Conservation (phyloP, 345 rosid genomes). For the Carallia brachiata region DNA sequence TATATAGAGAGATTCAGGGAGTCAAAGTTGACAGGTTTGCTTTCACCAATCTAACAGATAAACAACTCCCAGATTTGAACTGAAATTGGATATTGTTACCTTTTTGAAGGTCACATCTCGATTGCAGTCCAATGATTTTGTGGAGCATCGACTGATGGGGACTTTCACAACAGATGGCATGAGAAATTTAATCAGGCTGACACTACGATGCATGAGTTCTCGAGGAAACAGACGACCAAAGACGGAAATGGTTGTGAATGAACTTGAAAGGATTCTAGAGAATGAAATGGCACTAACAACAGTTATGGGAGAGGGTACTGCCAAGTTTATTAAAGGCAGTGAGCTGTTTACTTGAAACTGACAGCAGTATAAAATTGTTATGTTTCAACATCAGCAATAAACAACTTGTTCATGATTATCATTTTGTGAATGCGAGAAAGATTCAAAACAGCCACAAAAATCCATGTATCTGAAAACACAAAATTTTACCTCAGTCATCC, state of each 20-base stretch:
- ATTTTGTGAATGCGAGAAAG: too few relatives aligned
- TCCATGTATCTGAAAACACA: too few relatives aligned
- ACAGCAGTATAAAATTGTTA: not conserved
- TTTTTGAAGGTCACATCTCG: conserved; percentile 41
- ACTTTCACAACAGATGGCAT: conserved; percentile 53
- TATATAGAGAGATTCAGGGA: too few relatives aligned
- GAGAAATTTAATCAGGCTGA: conserved; percentile 40
- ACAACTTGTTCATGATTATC: too few relatives aligned
- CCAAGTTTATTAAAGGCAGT: conserved; percentile 57
- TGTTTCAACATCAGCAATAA: not conserved
- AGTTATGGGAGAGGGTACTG: conserved; percentile 53
- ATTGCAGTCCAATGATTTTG: conserved; percentile 38
- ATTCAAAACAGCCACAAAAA: too few relatives aligned
- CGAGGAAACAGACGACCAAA: conserved; percentile 40
- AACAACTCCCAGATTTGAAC: not conserved
- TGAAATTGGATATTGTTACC: conserved; percentile 1
- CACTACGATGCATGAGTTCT: conserved; percentile 42
- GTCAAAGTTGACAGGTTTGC: not conserved
- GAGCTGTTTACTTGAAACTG: conserved; percentile 44
- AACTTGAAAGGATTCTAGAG: conserved; percentile 52
- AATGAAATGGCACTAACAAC: conserved; percentile 54
- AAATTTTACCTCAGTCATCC: too few relatives aligned
- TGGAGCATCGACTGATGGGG: conserved; percentile 50
- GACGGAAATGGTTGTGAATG: conserved; percentile 45
- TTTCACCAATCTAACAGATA: not conserved